phyloP scores from a whole-genome alignment of 2,329 filamentous ascomycete genomes.

The Aspergillus clavatus region DNA sequence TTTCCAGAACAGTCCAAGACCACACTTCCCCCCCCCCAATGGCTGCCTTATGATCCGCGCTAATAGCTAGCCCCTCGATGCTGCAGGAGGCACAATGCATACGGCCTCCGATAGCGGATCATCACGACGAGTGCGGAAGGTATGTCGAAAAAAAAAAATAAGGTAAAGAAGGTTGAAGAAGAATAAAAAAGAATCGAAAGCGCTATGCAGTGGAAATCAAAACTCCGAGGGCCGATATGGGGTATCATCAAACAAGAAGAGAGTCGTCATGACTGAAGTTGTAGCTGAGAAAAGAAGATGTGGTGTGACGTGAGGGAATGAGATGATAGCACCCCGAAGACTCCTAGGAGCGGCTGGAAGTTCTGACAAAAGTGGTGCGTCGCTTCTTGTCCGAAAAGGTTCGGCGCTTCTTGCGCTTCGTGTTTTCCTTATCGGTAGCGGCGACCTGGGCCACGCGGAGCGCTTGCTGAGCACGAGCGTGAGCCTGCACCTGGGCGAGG shows the following conservation, averaged over 20 bases:
- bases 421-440: slow-evolving; percentile 20
- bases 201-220: background rate
- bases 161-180: background rate
- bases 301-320: background rate
- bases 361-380: slow-evolving; percentile 14
- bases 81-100: background rate
- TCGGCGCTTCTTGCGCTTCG: slow-evolving; percentile 30
- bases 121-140: no score
- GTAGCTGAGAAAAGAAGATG: background rate
- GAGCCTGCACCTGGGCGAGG: slow-evolving; percentile 39
- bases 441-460: slow-evolving; percentile 32
- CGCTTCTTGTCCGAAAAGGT: slow-evolving; percentile 23
- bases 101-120: background rate
- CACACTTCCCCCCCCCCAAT: no score
- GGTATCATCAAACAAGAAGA: no score
- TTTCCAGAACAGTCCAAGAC: background rate
- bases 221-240: background rate
- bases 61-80: background rate
- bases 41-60: background rate
- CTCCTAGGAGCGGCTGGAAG: background rate
- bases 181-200: background rate
- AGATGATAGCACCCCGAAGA: background rate
- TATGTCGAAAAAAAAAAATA: no score
- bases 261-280: no score
- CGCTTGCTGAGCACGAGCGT: slow-evolving; percentile 38